Conservation (phyloP, 1,284 basidiomycete species). For the Ustilago hordei region DNA sequence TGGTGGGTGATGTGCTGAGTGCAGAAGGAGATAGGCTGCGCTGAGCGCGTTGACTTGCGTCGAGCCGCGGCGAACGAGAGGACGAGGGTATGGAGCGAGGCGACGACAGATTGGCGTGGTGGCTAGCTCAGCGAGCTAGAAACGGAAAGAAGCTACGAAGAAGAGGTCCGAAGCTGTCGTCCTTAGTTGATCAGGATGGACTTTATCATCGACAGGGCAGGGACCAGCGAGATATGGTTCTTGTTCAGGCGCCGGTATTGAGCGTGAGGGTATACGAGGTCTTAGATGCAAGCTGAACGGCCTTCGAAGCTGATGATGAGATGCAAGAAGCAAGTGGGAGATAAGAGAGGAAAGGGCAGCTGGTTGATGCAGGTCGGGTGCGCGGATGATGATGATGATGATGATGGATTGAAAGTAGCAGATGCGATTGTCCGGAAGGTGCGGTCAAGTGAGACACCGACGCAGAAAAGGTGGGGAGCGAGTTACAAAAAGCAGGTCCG, state of each 20-base stretch:
- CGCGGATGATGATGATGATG: conserved; percentile 6
- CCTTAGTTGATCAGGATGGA: not conserved
- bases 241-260: not conserved
- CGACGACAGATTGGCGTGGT: conserved; percentile 37
- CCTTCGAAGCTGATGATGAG: not conserved
- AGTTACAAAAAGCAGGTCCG: not conserved
- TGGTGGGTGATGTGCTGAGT: conserved; percentile 16
- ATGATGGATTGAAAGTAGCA: not conserved
- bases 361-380: not conserved
- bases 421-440: conserved; percentile 4
- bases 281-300: not conserved
- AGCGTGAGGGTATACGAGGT: not conserved
- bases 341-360: not conserved
- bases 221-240: not conserved
- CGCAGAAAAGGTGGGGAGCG: conserved; percentile 2
- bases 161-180: not conserved
- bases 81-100: conserved; percentile 37
- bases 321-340: not conserved
- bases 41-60: conserved; percentile 29
- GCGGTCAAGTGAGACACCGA: conserved; percentile 15
- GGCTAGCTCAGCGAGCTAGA: conserved; percentile 16
- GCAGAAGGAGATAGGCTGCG: conserved; percentile 28
- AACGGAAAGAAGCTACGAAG: not conserved
- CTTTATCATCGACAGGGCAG: not conserved
- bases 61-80: conserved; percentile 27